Evolutionary conservation across 179 eudicot genomes (phyloP).

Genomic region (Actinidia chinensis): DNA sequence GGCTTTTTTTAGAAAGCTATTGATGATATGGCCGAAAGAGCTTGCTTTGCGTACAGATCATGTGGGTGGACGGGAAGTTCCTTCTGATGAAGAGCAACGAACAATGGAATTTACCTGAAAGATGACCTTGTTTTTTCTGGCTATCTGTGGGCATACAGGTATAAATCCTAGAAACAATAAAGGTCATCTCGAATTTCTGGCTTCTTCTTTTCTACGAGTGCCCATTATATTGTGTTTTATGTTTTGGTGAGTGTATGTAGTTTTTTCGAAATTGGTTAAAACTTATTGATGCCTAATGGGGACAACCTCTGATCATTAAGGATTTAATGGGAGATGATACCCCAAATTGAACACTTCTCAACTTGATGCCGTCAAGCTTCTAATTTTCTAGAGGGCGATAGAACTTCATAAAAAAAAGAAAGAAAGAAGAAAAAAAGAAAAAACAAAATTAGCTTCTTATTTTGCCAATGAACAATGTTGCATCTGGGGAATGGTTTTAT

Average conservation of each 20-base stretch:
- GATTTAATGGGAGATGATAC: not conserved
- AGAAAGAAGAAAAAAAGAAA: not conserved
- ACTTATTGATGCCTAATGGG: not conserved
- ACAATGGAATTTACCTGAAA: slow-evolving; percentile 78
- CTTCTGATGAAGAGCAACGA: slow-evolving; percentile 67
- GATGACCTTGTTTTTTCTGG: slow-evolving; percentile 68
- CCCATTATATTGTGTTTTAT: not conserved
- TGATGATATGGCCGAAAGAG: slow-evolving; percentile 83
- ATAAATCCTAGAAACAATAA: not conserved
- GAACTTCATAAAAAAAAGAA: too few relatives aligned
- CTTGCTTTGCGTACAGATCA: slow-evolving; percentile 78
- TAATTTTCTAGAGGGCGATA: not conserved
- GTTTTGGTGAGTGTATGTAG: not conserved
- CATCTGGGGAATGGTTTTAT: not conserved
- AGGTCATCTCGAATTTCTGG: not conserved
- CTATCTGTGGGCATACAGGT: slow-evolving; percentile 95
- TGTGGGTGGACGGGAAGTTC: slow-evolving; percentile 57
- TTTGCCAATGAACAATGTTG: not conserved
- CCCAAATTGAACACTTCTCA: not conserved
- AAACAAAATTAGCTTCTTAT: not conserved
- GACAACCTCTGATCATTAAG: not conserved
- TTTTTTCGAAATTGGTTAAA: not conserved
- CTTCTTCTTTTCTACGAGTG: not conserved
- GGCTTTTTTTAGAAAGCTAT: slow-evolving; percentile 63
- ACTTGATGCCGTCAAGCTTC: not conserved